phyloP scores from a whole-genome alignment of 129 eudicot genomes.

The Chrysanthemum seticuspe region DNA sequence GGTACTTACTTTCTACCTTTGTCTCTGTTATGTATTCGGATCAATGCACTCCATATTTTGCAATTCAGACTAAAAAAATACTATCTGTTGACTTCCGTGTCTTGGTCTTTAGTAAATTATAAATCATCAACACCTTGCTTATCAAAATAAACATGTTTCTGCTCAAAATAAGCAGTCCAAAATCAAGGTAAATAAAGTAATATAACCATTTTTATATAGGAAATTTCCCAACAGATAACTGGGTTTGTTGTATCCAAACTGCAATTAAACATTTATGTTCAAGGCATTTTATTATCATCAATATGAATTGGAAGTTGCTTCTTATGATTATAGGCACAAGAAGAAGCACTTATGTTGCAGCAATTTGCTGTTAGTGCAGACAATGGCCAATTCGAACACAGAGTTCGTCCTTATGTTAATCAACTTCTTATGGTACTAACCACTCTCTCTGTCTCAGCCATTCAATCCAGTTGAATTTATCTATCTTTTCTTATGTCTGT shows the following conservation, averaged over 20 bases:
- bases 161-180: too few species aligned
- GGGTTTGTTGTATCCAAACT: not conserved
- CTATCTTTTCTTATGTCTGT: conserved; percentile 10
- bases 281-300: too few species aligned
- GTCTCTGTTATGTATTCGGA: too few species aligned
- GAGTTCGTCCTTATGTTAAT: conserved; percentile 59
- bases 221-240: too few species aligned
- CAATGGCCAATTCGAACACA: conserved; percentile 51
- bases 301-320: not conserved
- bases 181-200: too few species aligned
- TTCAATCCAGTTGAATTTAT: not conserved
- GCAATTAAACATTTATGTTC: too few species aligned
- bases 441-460: not conserved
- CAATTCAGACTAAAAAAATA: too few species aligned
- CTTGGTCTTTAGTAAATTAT: not conserved
- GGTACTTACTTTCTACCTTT: conserved; percentile 37
- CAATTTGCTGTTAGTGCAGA: conserved; percentile 57
- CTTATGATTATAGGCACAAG: conserved; percentile 73
- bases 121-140: not conserved
- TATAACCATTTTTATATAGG: too few species aligned
- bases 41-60: too few species aligned
- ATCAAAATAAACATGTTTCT: too few species aligned
- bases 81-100: too few species aligned
- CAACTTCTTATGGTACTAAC: conserved; percentile 72
- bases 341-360: conserved; percentile 87